Evolutionary conservation across 805 yeast genomes (phyloP), one percentile per base, ranked within the genome.

Genomic region (Candida dendrica): DNA sequence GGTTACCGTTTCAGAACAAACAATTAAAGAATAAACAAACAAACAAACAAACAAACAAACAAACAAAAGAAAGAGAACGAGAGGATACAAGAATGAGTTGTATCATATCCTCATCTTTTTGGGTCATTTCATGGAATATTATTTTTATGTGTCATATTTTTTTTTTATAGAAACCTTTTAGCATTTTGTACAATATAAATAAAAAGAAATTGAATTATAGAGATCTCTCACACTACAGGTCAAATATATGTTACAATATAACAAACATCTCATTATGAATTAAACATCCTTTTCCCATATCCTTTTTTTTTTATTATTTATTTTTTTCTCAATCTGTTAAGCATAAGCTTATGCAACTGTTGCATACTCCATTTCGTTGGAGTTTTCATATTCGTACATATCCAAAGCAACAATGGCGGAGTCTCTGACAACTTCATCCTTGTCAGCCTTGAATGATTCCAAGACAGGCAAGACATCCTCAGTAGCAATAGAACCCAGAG

Each of bases 371-470:
- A 87, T 68, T 64, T 87, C 86, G 57, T 70, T 74, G 45, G 90
- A 81, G 71, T 83, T 84, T 70, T 90, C 97, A 59, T 86, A 89
- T 62, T 91, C 97, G 68, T 87, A 90, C 98, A 93, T 93, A 63
- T 93, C 99, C 58, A 93, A 74, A 19, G 98, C 98, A 41, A 93
- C 98, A 52, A 90, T 75, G 22, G 98, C 98, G 52, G 95, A 84
- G 62, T 93, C 98, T 61, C 97, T 81, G 40, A 93, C 99, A 33
- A 93, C 98, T 43, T 72, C 77, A 53, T 86, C 96, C 46, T 77
- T 71, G 61, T 93, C 98, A 51, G 77, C 70, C 55, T 90, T 74
- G 62, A 85, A 85, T 36, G 79, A 69, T 61, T 84, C 75, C 58
- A 95, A 76, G 30, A 93, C 83, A 14, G 97, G 96, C 50, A 91